Evolutionary conservation across 352 stramenopile species (phyloP).

Genomic region (Pythium vanterpoolii): DNA sequence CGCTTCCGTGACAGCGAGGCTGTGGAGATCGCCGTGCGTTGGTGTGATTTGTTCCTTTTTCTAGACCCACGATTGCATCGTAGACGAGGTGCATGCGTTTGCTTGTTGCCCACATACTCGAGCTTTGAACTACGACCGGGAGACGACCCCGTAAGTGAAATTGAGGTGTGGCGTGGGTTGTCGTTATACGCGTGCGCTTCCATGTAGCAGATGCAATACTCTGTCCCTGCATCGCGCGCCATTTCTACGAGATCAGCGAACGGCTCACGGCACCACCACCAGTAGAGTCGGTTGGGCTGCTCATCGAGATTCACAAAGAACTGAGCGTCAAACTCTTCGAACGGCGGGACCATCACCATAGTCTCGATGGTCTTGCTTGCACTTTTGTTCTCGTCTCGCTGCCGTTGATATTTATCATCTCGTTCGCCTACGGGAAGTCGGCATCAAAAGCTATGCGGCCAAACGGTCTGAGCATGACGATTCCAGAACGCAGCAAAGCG

Average conservation of each 20-base stretch:
- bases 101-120: conserved; percentile 8
- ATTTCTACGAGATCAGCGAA: background rate
- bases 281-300: background rate
- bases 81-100: background rate
- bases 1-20: background rate
- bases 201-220: conserved; percentile 4
- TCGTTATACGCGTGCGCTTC: background rate
- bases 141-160: background rate
- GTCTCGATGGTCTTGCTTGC: background rate
- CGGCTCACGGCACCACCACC: conserved; percentile 6
- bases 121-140: background rate
- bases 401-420: background rate
- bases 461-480: background rate
- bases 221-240: background rate
- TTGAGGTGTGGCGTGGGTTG: background rate
- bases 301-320: conserved; percentile 9
- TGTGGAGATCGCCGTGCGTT: background rate
- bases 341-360: background rate
- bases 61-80: background rate
- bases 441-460: conserved; percentile 4
- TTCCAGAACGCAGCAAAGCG: background rate
- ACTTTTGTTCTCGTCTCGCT: background rate
- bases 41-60: background rate
- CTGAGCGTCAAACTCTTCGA: background rate
- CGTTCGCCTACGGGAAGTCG: background rate